Base-by-base conservation (phyloP, 2,329 filamentous ascomycete genomes). In the Rutstroemia sydowiana region DNA sequence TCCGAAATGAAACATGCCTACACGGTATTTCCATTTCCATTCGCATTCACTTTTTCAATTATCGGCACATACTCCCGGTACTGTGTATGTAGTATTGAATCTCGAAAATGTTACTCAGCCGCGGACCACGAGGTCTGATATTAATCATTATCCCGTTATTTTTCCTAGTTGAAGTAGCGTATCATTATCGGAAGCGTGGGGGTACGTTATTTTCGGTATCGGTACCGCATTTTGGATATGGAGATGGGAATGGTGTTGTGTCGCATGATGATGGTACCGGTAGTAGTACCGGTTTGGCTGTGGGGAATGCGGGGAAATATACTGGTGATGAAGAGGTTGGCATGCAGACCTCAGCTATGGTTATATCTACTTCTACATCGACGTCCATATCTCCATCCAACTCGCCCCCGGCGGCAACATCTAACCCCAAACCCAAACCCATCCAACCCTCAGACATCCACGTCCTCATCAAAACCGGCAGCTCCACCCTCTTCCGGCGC, bases 391-490 rank as follows among this genome's bases (percentile, higher is more conserved):
- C 48, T 16, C 51, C 53, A 34, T 26, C 37, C 32, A n/a, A n/a
- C n/a, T n/a, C n/a, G n/a, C n/a, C n/a, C n/a, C n/a, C n/a, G n/a
- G n/a, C n/a, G n/a, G n/a, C n/a, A n/a, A n/a, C n/a, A n/a, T n/a
- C n/a, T n/a, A n/a, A n/a, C n/a, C n/a, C 14, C 34, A 18, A 16
- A 13, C 34, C 34, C 9, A 14, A 37, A 5, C n/a, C 50, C 13
- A 2, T 43, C 20, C 46, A 44, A 16, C 52, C 51, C 26, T 21
- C 36, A 23, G 52, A 56, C 26, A 42, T 56, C 16, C 18, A 54
- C 10, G 28, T 56, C 21, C 48, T 56, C 10, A 20, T 56, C 34
- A 56, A 56, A 41, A 56, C 54, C 11, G 54, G 54, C 28, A 43
- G 47, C 14, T 50, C 23, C 16, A 51, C 52, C 13, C 10, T 45